Percentiles rank a stretch among this genome's conserved stretches.
Evolutionary conservation across 306 rosid species (phyloP).

Genomic region (Prunus mume): DNA sequence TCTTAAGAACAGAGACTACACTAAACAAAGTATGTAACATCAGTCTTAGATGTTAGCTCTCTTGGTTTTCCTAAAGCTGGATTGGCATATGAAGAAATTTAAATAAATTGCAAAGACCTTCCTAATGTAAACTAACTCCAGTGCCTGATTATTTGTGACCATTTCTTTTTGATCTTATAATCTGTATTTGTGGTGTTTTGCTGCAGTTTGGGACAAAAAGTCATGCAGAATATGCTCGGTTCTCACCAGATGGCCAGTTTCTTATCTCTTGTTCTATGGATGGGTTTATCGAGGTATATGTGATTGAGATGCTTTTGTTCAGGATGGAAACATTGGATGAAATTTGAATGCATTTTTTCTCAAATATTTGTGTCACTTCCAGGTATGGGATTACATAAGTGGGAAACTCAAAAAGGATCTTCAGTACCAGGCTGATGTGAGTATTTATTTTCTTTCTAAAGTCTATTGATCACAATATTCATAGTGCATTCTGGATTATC

Average conservation of each 20-base stretch:
- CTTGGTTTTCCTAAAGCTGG: background rate
- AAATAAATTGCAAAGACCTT: background rate
- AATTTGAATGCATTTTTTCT: constrained; percentile 16
- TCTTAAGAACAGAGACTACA: constrained; percentile 5
- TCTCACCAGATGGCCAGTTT: constrained; percentile 99
- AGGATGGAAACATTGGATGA: background rate
- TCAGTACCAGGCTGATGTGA: constrained; percentile 99
- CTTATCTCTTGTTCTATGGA: constrained; percentile 92
- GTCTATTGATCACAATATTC: background rate
- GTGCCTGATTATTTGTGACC: background rate
- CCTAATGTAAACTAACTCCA: too few species aligned
- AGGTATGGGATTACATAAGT: constrained; percentile 98
- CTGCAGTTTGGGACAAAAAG: constrained; percentile 90
- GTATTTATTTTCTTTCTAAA: constrained; percentile 14
- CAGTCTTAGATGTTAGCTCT: background rate
- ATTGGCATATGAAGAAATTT: background rate
- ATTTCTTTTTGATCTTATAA: background rate
- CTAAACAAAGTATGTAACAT: background rate
- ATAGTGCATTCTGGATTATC: background rate
- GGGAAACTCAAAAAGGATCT: constrained; percentile 99
- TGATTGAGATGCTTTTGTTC: constrained; percentile 14
- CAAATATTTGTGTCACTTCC: constrained; percentile 17
- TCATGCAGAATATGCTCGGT: constrained; percentile 92
- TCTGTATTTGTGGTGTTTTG: background rate
- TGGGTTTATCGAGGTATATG: constrained; percentile 89